phyloP scores from a whole-genome alignment of 805 yeast genomes.

The Kazachstania taianensis region DNA sequence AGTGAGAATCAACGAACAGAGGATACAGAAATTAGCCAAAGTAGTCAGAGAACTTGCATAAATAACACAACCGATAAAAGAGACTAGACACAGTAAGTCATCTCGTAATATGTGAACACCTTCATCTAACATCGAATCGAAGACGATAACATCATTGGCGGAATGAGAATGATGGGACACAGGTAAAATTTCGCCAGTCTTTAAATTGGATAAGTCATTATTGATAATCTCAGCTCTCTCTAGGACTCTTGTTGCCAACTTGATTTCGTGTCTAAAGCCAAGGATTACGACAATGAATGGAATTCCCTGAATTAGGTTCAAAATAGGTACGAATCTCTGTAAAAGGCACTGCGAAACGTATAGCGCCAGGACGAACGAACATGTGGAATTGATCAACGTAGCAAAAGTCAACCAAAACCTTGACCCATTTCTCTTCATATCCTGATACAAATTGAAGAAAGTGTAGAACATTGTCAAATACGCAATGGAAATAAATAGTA shows the following conservation, averaged over 20 bases:
- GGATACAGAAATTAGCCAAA: constrained; percentile 67
- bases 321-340: constrained; percentile 53
- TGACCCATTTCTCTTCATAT: constrained; percentile 70
- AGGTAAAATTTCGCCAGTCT: background rate
- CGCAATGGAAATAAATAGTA: constrained; percentile 66
- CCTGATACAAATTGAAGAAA: constrained; percentile 58
- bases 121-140: constrained; percentile 29
- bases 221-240: constrained; percentile 27
- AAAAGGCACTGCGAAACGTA: constrained; percentile 48
- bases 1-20: constrained; percentile 58
- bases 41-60: constrained; percentile 62
- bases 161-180: too few relatives aligned
- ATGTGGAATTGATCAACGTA: constrained; percentile 65
- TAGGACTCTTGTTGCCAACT: constrained; percentile 53
- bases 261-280: constrained; percentile 81
- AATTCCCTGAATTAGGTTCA: constrained; percentile 77
- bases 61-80: constrained; percentile 55
- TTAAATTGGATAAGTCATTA: constrained; percentile 26
- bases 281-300: constrained; percentile 88
- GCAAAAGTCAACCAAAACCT: constrained; percentile 80
- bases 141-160: constrained; percentile 24
- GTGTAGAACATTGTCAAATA: constrained; percentile 85
- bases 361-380: constrained; percentile 75
- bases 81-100: constrained; percentile 59
- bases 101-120: constrained; percentile 48